Conservation (phyloP, 2,329 filamentous ascomycete genomes). For the Colletotrichum australisinense region DNA sequence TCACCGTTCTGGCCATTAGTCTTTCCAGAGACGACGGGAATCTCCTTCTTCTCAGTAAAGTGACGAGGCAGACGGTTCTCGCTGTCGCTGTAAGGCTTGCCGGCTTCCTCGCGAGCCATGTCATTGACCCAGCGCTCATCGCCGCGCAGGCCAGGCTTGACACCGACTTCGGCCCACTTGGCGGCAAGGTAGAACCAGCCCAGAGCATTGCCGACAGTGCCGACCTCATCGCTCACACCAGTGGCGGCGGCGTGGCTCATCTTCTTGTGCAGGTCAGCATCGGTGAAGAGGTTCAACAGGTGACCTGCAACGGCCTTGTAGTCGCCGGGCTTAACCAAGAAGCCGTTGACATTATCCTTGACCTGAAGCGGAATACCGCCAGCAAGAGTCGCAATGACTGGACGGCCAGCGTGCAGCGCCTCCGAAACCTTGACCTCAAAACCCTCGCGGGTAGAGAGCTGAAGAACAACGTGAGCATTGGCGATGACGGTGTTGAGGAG, state of each 20-base stretch:
- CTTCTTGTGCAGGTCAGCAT: constrained; percentile 71
- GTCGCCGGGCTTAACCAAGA: constrained; percentile 78
- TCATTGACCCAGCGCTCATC: constrained; percentile 79
- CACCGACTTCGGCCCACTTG: constrained; percentile 68
- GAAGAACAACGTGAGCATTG: constrained; percentile 78
- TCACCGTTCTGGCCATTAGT: constrained; percentile 2
- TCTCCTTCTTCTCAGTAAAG: constrained; percentile 49
- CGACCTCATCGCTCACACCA: constrained; percentile 83
- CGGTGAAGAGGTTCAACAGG: constrained; percentile 73
- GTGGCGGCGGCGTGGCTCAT: constrained; percentile 74
- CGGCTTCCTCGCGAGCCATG: constrained; percentile 75
- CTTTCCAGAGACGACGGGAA: constrained; percentile 21
- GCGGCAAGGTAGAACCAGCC: constrained; percentile 83
- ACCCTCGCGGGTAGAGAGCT: constrained; percentile 84
- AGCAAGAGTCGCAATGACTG: constrained; percentile 78
- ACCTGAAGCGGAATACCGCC: constrained; percentile 88
- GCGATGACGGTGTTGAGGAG: constrained; percentile 81
- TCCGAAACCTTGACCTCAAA: constrained; percentile 92
- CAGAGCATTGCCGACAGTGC: constrained; percentile 82
- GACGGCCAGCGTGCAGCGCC: constrained; percentile 82
- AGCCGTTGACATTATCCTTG: constrained; percentile 77
- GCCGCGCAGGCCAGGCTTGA: constrained; percentile 62
- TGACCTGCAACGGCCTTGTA: constrained; percentile 75
- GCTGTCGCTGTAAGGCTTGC: constrained; percentile 64
- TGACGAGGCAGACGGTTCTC: constrained; percentile 71